These are phyloP conservation scores for Bipolaris sorokiniana DNA, from an alignment of 2,329 filamentous ascomycete species.

Conservation along the genomic window DNA sequence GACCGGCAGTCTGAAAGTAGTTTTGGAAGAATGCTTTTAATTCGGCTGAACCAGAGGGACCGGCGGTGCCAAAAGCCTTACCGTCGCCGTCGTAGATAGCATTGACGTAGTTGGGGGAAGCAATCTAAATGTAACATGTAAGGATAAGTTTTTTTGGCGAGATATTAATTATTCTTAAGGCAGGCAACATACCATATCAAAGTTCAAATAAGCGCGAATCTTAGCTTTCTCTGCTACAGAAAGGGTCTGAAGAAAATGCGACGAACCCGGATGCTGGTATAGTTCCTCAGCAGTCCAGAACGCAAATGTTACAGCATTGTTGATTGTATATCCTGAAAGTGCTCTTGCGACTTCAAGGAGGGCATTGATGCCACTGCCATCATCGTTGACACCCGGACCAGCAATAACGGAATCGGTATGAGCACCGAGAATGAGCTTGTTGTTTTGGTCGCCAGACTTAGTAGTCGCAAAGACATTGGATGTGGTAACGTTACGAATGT, in stretches of 20 bases:
- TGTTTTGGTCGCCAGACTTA: conserved; percentile 45
- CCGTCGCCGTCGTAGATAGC: conserved; percentile 49
- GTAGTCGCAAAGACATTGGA: conserved; percentile 49
- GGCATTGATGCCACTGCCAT: conserved; percentile 47
- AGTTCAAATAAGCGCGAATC: conserved; percentile 51
- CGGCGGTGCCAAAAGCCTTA: conserved; percentile 37
- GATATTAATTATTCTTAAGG: neutral
- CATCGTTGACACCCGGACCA: conserved; percentile 52
- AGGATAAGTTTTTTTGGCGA: too few species aligned
- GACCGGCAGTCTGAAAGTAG: conserved; percentile 37
- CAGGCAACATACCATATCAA: conserved; percentile 44
- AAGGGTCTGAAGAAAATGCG: conserved; percentile 41
- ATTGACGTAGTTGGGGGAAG: conserved; percentile 46
- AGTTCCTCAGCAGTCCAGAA: conserved; percentile 50
- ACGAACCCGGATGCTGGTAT: conserved; percentile 45
- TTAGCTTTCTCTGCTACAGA: conserved; percentile 36
- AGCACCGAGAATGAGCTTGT: conserved; percentile 45
- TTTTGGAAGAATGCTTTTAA: conserved; percentile 45
- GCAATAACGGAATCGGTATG: conserved; percentile 48
- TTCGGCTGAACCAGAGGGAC: conserved; percentile 41
- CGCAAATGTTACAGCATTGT: conserved; percentile 49
- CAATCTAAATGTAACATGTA: conserved; percentile 25
- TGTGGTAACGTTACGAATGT: conserved; percentile 57
- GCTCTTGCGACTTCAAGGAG: conserved; percentile 48
- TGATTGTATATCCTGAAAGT: conserved; percentile 47